Evolutionary conservation across 2,329 filamentous ascomycete species (phyloP).

Genomic region (Nemania sp.): DNA sequence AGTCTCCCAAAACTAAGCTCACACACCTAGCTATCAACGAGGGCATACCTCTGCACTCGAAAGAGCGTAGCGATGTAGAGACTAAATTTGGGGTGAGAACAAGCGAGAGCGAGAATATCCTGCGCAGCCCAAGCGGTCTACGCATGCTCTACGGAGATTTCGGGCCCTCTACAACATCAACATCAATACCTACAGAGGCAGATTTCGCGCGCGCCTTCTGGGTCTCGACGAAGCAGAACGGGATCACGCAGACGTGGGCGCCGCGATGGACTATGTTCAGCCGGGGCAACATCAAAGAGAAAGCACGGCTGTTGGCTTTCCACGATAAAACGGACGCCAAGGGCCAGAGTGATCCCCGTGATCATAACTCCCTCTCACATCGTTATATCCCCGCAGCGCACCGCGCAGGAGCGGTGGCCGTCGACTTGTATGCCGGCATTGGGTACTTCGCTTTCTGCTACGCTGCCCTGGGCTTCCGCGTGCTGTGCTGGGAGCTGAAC

Average conservation of each 20-base stretch:
- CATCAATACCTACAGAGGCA: too few relatives aligned
- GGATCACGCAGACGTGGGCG: conserved; percentile 86
- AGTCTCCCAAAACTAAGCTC: conserved; percentile 53
- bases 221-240: conserved; percentile 82
- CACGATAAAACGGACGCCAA: conserved; percentile 50
- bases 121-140: conserved; percentile 79
- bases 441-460: conserved; percentile 95
- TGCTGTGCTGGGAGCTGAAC: conserved; percentile 92
- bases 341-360: not conserved
- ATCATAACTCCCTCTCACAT: conserved; percentile 11
- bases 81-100: conserved; percentile 38
- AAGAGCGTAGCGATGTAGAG: not conserved
- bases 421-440: conserved; percentile 92
- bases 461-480: conserved; percentile 74
- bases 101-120: conserved; percentile 69
- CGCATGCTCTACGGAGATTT: conserved; percentile 80
- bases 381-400: conserved; percentile 33
- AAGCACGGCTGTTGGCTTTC: conserved; percentile 77
- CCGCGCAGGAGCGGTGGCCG: conserved; percentile 59
- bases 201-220: conserved; percentile 80
- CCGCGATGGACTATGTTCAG: conserved; percentile 95
- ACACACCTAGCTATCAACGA: conserved; percentile 72
- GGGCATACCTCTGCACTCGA: conserved; percentile 65
- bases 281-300: conserved; percentile 90
- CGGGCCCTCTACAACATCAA: conserved; percentile 60